Evolutionary conservation across 2,329 filamentous ascomycete genomes (phyloP), one percentile per base, ranked within the genome.

Genomic region (Arthroderma sp.): DNA sequence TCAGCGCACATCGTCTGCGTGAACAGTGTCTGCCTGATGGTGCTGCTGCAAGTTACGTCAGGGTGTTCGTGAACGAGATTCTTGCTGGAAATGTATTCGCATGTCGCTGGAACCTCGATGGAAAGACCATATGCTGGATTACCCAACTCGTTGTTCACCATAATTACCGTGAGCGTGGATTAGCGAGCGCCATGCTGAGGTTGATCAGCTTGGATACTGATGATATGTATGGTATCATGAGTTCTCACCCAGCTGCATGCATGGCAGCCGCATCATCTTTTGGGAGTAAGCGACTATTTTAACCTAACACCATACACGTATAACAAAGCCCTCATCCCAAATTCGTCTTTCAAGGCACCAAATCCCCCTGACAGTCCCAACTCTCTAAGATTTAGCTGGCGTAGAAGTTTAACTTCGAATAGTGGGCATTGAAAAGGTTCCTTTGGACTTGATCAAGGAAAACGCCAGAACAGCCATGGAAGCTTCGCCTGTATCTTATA

Each of bases 131-230:
- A 15, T 67, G 61, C 50, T 68, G 63, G 63, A 51, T 68, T 45
- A 66, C 65, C 44, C 63, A 68, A 51, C 53, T 69, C 37, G 63
- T 67, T 11, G 61, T 68, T 10, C 48, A 60, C 45, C 50, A 38
- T 27, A 51, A 58, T 31, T 64, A 60, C 48, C 60, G 65, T 41
- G 55, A 61, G 46, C 61, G 55, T 50, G 56, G 61, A 28, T 56
- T 69, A 46, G 63, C 62, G 36, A 51, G 46, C 32, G 47, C 50
- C 45, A 58, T 68, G 11, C 54, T 67, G 40, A 52, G 55, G 41
- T 39, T 51, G 31, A 51, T 65, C 31, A 56, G 53, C 40, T 44
- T 50, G 30, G 51, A 57, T 48, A 51, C 44, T 15, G 56, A 61
- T 44, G 55, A 61, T 48, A 50, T 63, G 38, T 67, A 59, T 48